Conservation (phyloP, 257 asterid genomes). For the Echites panduratus region DNA sequence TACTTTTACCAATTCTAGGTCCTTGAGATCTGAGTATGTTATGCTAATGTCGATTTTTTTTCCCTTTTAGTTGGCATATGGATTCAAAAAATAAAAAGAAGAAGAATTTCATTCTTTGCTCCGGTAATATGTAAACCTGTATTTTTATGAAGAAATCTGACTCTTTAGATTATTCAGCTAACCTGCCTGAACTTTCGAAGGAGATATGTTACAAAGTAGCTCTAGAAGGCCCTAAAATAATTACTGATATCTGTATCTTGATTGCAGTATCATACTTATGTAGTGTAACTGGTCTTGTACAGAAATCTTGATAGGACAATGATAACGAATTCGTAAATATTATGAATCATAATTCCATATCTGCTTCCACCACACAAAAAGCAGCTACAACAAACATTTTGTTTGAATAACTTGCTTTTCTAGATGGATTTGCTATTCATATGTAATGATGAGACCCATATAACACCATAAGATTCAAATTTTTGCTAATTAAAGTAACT, state of each 20-base stretch:
- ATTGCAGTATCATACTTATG: not conserved
- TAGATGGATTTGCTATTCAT: not conserved
- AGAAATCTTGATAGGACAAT: not conserved
- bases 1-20: not conserved
- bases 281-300: not conserved
- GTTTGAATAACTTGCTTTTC: not conserved
- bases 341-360: not conserved
- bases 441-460: not conserved
- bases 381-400: not conserved
- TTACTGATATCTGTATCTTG: not conserved
- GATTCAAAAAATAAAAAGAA: not conserved
- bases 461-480: not conserved
- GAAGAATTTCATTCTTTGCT: not conserved
- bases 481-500: not conserved
- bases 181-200: not conserved
- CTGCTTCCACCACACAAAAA: not conserved
- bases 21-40: not conserved
- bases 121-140: not conserved
- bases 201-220: not conserved
- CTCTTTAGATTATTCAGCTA: not conserved
- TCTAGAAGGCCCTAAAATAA: not conserved
- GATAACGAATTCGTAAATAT: not conserved
- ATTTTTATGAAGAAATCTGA: not conserved
- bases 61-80: not conserved
- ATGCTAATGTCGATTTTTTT: not conserved